A percentile compares a stretch with the other conserved stretches of the same genome.
These are phyloP conservation scores for Aureobasidium melanogenum DNA, from an alignment of 2,329 filamentous ascomycete species.

Conservation along the genomic window DNA sequence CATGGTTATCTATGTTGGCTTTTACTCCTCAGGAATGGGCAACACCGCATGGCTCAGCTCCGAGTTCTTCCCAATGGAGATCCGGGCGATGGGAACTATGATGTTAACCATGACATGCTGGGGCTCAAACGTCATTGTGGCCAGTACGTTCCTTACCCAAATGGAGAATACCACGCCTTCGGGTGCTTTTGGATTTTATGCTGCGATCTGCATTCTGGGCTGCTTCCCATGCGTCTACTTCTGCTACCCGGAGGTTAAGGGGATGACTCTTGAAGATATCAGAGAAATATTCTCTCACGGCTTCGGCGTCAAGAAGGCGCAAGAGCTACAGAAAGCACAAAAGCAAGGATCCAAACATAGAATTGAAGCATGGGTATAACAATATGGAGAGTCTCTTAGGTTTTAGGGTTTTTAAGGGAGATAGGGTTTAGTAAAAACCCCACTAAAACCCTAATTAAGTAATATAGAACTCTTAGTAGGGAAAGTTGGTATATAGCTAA, in stretches of 20 bases:
- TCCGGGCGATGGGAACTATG: constrained; percentile 30
- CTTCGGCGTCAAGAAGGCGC: constrained; percentile 28
- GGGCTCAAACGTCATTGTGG: constrained; percentile 24
- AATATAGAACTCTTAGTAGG: too few species aligned
- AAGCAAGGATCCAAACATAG: not conserved
- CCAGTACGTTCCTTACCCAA: constrained; percentile 32
- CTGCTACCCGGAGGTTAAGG: constrained; percentile 32
- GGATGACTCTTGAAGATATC: constrained; percentile 30
- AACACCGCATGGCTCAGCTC: constrained; percentile 30
- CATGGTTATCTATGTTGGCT: constrained; percentile 36
- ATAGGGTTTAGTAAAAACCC: too few species aligned
- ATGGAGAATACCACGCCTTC: constrained; percentile 29
- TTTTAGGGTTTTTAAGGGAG: too few species aligned
- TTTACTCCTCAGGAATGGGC: constrained; percentile 12
- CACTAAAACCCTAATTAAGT: too few species aligned
- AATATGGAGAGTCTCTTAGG: too few species aligned
- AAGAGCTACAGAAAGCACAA: constrained; percentile 25
- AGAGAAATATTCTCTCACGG: constrained; percentile 28
- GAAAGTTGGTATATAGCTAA: too few species aligned
- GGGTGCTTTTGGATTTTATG: constrained; percentile 33
- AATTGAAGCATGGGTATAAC: too few species aligned
- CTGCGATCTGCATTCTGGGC: constrained; percentile 31
- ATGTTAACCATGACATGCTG: constrained; percentile 19
- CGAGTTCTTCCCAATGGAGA: constrained; percentile 30
- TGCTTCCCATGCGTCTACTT: constrained; percentile 29